Conservation (phyloP, 148 eudicot species). For the Heliosperma pusillum region DNA sequence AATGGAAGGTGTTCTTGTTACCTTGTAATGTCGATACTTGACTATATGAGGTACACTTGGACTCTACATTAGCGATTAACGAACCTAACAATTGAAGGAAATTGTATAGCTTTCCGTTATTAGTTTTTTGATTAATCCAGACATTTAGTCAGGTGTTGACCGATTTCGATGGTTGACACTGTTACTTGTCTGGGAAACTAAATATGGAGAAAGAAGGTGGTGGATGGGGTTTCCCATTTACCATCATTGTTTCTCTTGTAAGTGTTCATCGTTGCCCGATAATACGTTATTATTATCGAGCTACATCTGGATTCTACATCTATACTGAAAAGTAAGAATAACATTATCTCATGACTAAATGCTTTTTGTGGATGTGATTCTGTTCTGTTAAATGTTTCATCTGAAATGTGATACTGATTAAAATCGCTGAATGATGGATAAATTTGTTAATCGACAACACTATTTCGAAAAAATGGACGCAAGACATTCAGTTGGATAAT, state of each 20-base stretch:
- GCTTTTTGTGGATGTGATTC: too few relatives aligned
- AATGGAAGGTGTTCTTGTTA: neutral
- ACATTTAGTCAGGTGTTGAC: constrained; percentile 24
- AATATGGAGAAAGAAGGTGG: constrained; percentile 29
- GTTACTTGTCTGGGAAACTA: constrained; percentile 37
- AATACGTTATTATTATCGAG: constrained; percentile 16
- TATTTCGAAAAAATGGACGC: too few relatives aligned
- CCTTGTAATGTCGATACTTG: neutral
- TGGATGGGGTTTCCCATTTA: constrained; percentile 28
- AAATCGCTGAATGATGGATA: too few relatives aligned
- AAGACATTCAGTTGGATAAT: too few relatives aligned
- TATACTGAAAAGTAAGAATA: neutral
- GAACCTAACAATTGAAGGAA: too few relatives aligned
- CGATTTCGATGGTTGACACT: constrained; percentile 1
- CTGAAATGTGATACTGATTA: too few relatives aligned
- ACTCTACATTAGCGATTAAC: neutral
- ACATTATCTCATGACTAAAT: neutral
- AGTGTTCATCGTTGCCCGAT: constrained; percentile 39
- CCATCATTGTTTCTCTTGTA: constrained; percentile 26
- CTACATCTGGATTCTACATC: constrained; percentile 39
- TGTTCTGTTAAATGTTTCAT: too few relatives aligned
- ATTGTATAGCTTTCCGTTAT: neutral
- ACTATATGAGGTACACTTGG: constrained; percentile 14
- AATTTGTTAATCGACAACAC: too few relatives aligned
- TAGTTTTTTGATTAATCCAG: constrained; percentile 12